Base-by-base conservation (phyloP, 352 stramenopile species). In the Globisporangium irregulare region DNA sequence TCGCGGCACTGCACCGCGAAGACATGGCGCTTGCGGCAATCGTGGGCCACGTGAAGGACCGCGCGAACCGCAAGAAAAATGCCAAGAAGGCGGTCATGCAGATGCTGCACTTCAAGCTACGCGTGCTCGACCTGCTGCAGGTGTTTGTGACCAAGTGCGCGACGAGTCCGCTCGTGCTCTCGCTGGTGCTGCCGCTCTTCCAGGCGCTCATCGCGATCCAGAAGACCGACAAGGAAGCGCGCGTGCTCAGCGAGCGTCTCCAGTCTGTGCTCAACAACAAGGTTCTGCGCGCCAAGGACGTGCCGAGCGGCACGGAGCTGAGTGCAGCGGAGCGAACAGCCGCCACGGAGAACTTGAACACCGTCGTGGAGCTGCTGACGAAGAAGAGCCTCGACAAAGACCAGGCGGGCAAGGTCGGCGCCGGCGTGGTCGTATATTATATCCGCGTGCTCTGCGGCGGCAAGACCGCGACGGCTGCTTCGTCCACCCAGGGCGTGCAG, bases 41-140 rank as follows among this genome's bases (percentile, higher is more conserved):
- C 66, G 86, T 93, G 9, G 81, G 84, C 1, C 86, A 96, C 60
- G 88, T 94, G 7, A 87, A 89, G 61, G 69, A 82, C 55, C 85
- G 83, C 51, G 86, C 82, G 55, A 80, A 89, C 68, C 78, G 78
- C 73, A 94, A 94, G 78, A 87, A 91, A 61, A 82, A 91, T 62
- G 74, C 80, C 32, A 92, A 94, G 75, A 77, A 75, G 20, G 72
- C 84, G 60, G 77, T 78, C 20, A 76, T 91, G 57, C 82, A 90
- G 62, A 78, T 85, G 34, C 77, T 94, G 62, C 88, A 96, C 77
- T 96, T 96, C 75, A 87, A 96, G 69, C 69, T 96, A 60, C 88
- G 88, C 41, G 86, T 94, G 36, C 62, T 96, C 24, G 86, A 96
- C 59, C 64, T 96, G 71, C 74, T 96, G 46, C 74, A 90, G 61